A percentile compares a stretch with the other conserved stretches of the same genome.
Conservation (phyloP, 2,329 filamentous ascomycete species). For the Trichothecium sympodiale region DNA sequence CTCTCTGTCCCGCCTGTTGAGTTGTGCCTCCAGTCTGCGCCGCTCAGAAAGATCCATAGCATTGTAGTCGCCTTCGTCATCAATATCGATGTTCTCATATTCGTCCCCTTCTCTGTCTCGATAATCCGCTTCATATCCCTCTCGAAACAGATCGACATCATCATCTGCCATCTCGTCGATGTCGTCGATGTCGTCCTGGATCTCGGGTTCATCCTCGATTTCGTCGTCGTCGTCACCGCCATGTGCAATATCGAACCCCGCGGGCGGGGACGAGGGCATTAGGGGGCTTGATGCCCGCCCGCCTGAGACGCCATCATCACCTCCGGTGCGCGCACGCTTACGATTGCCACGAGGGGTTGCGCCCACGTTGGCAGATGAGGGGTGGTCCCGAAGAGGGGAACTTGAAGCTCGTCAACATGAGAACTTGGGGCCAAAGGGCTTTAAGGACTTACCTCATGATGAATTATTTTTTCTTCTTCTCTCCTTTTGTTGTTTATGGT, state of each 20-base stretch:
- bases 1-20: slow-evolving; percentile 65
- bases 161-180: slow-evolving; percentile 76
- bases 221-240: slow-evolving; percentile 62
- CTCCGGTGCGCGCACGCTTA: slow-evolving; percentile 43
- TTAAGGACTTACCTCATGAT: slow-evolving; percentile 19
- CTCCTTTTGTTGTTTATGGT: too few relatives aligned
- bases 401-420: slow-evolving; percentile 29
- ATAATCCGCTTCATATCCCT: slow-evolving; percentile 65
- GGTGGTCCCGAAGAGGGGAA: slow-evolving; percentile 72
- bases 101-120: slow-evolving; percentile 52
- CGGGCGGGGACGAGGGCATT: slow-evolving; percentile 56
- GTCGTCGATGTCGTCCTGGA: slow-evolving; percentile 64
- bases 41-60: slow-evolving; percentile 55
- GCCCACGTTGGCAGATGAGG: slow-evolving; percentile 76
- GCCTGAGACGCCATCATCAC: slow-evolving; percentile 41
- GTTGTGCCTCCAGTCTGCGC: slow-evolving; percentile 59
- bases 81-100: slow-evolving; percentile 63
- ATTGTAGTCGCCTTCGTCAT: slow-evolving; percentile 68
- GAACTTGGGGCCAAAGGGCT: background rate
- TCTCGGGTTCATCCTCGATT: slow-evolving; percentile 58
- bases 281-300: slow-evolving; percentile 42
- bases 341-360: slow-evolving; percentile 37
- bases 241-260: slow-evolving; percentile 49
- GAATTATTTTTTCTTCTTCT: background rate
- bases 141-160: slow-evolving; percentile 66